These are phyloP conservation scores for Lodderomyces beijingensis DNA, from an alignment of 1,139 yeast species.

Conservation along the genomic window DNA sequence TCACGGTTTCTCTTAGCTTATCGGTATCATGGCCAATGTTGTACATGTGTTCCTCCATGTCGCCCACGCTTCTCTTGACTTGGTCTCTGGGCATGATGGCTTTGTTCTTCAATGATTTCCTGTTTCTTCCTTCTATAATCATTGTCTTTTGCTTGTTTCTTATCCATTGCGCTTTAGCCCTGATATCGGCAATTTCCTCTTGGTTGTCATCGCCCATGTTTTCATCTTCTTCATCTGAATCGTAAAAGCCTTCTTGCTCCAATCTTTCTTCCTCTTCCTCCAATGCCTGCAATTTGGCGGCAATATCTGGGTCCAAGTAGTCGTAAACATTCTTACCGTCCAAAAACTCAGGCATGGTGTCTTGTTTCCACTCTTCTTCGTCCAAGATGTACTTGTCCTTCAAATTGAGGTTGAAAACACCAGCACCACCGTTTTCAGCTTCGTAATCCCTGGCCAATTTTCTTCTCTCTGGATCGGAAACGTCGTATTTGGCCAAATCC, in stretches of 20 bases:
- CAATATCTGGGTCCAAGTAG: slow-evolving; percentile 93
- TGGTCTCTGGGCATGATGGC: slow-evolving; percentile 93
- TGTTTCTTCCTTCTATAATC: slow-evolving; percentile 83
- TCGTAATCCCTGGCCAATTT: slow-evolving; percentile 83
- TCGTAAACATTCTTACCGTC: slow-evolving; percentile 97
- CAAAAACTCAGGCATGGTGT: slow-evolving; percentile 92
- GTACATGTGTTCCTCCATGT: slow-evolving; percentile 87
- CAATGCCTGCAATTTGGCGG: slow-evolving; percentile 85
- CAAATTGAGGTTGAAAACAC: slow-evolving; percentile 90
- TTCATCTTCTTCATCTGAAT: slow-evolving; percentile 61
- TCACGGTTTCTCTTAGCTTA: slow-evolving; percentile 50
- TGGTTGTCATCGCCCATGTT: slow-evolving; percentile 39
- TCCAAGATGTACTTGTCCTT: slow-evolving; percentile 88
- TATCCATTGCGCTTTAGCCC: slow-evolving; percentile 90
- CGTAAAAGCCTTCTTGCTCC: slow-evolving; percentile 93
- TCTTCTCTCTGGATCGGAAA: slow-evolving; percentile 79
- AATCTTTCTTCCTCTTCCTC: slow-evolving; percentile 96
- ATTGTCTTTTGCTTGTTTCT: slow-evolving; percentile 91
- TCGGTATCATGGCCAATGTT: slow-evolving; percentile 84
- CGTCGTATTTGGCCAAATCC: slow-evolving; percentile 60
- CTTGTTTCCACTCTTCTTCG: slow-evolving; percentile 97
- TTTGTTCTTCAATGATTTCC: slow-evolving; percentile 82
- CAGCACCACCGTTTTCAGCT: slow-evolving; percentile 96
- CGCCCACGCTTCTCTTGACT: slow-evolving; percentile 66
- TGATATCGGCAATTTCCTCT: slow-evolving; percentile 63